Evolutionary conservation across 2,329 filamentous ascomycete genomes (phyloP), one percentile per base, ranked within the genome.

Genomic region (Penicillium paneum): DNA sequence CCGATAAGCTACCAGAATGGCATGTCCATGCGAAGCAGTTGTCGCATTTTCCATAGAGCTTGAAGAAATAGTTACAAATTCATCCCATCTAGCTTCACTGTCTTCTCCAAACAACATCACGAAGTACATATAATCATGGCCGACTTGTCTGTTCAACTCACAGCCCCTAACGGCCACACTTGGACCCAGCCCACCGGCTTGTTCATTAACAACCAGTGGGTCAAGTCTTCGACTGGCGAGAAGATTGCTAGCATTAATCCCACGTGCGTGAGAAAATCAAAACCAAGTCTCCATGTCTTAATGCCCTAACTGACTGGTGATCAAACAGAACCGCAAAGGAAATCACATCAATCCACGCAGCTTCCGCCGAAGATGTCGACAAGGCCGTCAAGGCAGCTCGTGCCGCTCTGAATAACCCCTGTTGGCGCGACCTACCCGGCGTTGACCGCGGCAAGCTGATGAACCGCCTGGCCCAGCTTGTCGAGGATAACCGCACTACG

Each of bases 391-490:
- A 69, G 29, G 69, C 71, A 46, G 69, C 71, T 15, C 65, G 68
- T 10, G 58, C 59, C 12, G 63, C 67, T 11, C 59, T 70, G 32
- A 66, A 67, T 8, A 56, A 68, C 38, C 64, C 67, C 28, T 58
- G 49, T 50, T 71, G 68, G 68, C 56, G 63, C 12, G 60, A 65
- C 19, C 57, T 63, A 3, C 55, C 66, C 0, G 66, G 63, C 28
- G 82, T 83, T 6, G 83, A 87, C 43, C 83, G 88, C 24, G 87
- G 84, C 24, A 79, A 80, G 32, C 71, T 90, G 48, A 80, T 91
- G 78, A 79, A 78, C 71, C 86, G 83, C 65, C 82, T 91, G 26
- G 84, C 85, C 7, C 61, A 29, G 79, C 75, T 91, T 8, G 77
- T 90, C 21, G 82, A 85, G 42, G 68, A 83, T 60, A 79, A 92